A percentile compares a stretch with the other conserved stretches of the same genome.
Conservation (phyloP, 495 filamentous ascomycete genomes). For the Xylaria scruposa region DNA sequence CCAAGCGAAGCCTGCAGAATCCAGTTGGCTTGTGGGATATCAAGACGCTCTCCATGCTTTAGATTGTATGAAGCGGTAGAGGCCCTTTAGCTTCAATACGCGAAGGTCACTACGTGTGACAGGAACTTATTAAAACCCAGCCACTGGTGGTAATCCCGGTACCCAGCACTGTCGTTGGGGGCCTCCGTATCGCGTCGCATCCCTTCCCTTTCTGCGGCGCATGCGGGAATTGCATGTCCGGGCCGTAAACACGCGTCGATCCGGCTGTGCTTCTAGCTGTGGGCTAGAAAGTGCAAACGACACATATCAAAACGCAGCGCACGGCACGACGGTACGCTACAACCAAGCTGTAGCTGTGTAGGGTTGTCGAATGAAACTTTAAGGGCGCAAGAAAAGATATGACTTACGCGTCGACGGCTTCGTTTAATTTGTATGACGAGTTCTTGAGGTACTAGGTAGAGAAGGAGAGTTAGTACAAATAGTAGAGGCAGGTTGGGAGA, state of each 20-base stretch:
- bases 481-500: conserved; percentile 5
- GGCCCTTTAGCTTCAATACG: conserved; percentile 6
- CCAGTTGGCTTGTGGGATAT: neutral
- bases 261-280: neutral
- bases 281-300: neutral
- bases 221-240: neutral
- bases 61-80: neutral
- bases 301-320: neutral
- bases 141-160: neutral
- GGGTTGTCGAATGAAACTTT: neutral
- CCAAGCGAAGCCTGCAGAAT: conserved; percentile 10
- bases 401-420: conserved; percentile 59
- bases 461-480: conserved; percentile 31
- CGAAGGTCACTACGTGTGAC: neutral
- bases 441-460: conserved; percentile 46
- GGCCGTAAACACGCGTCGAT: neutral
- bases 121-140: neutral
- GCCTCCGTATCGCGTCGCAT: neutral
- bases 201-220: neutral
- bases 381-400: conserved; percentile 22
- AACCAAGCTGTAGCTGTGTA: neutral
- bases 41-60: neutral
- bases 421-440: conserved; percentile 55
- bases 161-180: neutral
- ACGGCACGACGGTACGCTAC: neutral